These are phyloP conservation scores for Cryptomeria japonica DNA, from an alignment of 75 land plant genomes.

Conservation along the genomic window DNA sequence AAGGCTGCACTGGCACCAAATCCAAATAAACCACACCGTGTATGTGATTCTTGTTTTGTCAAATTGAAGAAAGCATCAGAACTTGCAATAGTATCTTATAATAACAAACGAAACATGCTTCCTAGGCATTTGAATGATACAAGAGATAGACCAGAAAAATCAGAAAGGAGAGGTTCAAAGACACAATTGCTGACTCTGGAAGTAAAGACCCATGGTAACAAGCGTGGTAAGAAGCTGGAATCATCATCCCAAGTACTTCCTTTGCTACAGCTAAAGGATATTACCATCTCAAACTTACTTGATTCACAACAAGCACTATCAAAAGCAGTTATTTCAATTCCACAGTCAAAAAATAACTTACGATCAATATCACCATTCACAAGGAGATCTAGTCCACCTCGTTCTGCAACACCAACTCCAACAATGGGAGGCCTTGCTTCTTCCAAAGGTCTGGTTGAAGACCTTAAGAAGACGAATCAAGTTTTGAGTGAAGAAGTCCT, in stretches of 20 bases:
- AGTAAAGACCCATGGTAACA: not conserved
- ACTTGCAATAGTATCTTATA: slow-evolving; percentile 20
- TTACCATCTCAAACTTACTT: slow-evolving; percentile 40
- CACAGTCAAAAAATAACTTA: slow-evolving; percentile 29
- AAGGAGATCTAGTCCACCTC: slow-evolving; percentile 72
- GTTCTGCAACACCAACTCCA: slow-evolving; percentile 44
- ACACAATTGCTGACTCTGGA: slow-evolving; percentile 13
- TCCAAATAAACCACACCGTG: slow-evolving; percentile 62
- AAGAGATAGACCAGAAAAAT: slow-evolving; percentile 47
- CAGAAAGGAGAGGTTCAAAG: slow-evolving; percentile 42
- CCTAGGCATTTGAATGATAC: slow-evolving; percentile 49
- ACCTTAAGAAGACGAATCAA: slow-evolving; percentile 77
- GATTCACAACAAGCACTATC: slow-evolving; percentile 44
- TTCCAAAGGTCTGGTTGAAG: slow-evolving; percentile 69
- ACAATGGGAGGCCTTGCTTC: slow-evolving; percentile 37
- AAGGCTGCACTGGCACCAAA: slow-evolving; percentile 59
- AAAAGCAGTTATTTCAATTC: slow-evolving; percentile 30
- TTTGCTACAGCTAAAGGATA: slow-evolving; percentile 37
- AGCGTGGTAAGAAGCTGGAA: slow-evolving; percentile 13
- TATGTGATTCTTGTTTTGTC: slow-evolving; percentile 64
- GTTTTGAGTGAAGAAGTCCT: slow-evolving; percentile 52
- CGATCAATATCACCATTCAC: slow-evolving; percentile 60
- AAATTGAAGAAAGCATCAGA: slow-evolving; percentile 51
- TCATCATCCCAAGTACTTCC: slow-evolving; percentile 32
- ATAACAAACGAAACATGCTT: slow-evolving; percentile 25